Conservation (phyloP, 1,284 basidiomycete genomes). For the Paramarasmius palmivorus region DNA sequence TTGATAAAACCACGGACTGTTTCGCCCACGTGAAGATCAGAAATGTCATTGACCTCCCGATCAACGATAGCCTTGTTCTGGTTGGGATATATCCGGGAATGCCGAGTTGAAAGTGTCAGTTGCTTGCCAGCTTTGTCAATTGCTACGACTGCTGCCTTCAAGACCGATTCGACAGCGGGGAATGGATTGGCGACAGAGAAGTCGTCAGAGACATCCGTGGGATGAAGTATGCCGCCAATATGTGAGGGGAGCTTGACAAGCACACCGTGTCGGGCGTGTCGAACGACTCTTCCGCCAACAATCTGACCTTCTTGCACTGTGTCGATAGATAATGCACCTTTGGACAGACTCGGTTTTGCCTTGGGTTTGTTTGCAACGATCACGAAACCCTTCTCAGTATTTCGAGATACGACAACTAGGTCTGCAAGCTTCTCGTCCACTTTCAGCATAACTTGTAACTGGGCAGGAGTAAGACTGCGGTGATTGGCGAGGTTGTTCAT, state of each 20-base stretch:
- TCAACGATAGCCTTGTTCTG: conserved; percentile 59
- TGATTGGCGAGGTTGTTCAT: conserved; percentile 88
- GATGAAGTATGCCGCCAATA: conserved; percentile 76
- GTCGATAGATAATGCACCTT: conserved; percentile 62
- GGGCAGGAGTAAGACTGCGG: conserved; percentile 66
- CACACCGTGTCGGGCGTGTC: conserved; percentile 67
- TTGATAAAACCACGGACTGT: conserved; percentile 88
- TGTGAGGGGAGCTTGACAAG: conserved; percentile 73
- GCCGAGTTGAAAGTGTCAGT: conserved; percentile 78
- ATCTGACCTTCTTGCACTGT: conserved; percentile 70
- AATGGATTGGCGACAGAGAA: conserved; percentile 61
- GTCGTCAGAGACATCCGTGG: conserved; percentile 83
- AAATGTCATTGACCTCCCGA: conserved; percentile 63
- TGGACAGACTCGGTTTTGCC: conserved; percentile 47
- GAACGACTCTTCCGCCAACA: conserved; percentile 76
- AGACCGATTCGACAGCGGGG: conserved; percentile 64
- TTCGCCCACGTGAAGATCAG: conserved; percentile 73
- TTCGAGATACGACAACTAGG: conserved; percentile 89
- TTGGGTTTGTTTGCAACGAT: conserved; percentile 80
- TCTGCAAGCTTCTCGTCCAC: conserved; percentile 76
- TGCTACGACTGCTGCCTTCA: conserved; percentile 71
- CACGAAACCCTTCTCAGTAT: conserved; percentile 84
- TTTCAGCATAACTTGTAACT: conserved; percentile 69
- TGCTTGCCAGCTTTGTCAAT: conserved; percentile 69
- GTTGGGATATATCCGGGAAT: conserved; percentile 63